A percentile compares a stretch with the other conserved stretches of the same genome.
Conservation (phyloP, 2,329 filamentous ascomycete species). For the Stemphylium beticola region DNA sequence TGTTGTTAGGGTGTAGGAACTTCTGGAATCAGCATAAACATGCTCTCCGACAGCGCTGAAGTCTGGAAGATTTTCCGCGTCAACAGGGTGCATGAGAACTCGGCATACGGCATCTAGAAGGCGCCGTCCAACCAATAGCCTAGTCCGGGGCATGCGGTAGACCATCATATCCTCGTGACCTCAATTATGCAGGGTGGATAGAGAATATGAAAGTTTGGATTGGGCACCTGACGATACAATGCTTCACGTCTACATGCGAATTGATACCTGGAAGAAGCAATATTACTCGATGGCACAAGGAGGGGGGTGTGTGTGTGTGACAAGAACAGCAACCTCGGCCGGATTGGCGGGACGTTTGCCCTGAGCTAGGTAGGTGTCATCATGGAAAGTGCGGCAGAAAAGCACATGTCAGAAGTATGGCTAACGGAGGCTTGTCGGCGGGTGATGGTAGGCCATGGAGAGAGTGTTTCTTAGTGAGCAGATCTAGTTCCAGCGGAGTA, state of each 20-base stretch:
- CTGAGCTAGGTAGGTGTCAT: background rate
- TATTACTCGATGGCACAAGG: background rate
- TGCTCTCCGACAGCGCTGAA: conserved; percentile 70
- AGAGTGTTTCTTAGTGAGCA: background rate
- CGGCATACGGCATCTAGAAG: conserved; percentile 2
- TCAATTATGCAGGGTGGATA: conserved; percentile 3
- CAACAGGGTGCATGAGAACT: background rate
- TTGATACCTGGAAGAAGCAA: background rate
- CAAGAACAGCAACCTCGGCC: conserved; percentile 1
- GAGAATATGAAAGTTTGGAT: background rate
- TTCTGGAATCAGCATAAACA: conserved; percentile 84
- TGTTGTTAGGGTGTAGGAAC: conserved; percentile 68
- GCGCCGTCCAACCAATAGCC: conserved; percentile 8
- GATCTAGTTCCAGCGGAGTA: background rate
- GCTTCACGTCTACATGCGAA: background rate
- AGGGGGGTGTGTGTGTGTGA: background rate
- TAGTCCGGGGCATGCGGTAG: conserved; percentile 11
- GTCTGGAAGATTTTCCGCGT: background rate
- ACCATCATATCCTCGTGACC: background rate
- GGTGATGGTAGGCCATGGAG: background rate
- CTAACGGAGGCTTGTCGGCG: conserved; percentile 18
- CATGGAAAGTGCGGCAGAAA: conserved; percentile 1
- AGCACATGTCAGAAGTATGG: conserved; percentile 9
- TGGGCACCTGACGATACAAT: background rate
- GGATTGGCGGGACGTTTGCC: conserved; percentile 11